Evolutionary conservation across 306 rosid genomes (phyloP).

Genomic region (Nissolia schottii): DNA sequence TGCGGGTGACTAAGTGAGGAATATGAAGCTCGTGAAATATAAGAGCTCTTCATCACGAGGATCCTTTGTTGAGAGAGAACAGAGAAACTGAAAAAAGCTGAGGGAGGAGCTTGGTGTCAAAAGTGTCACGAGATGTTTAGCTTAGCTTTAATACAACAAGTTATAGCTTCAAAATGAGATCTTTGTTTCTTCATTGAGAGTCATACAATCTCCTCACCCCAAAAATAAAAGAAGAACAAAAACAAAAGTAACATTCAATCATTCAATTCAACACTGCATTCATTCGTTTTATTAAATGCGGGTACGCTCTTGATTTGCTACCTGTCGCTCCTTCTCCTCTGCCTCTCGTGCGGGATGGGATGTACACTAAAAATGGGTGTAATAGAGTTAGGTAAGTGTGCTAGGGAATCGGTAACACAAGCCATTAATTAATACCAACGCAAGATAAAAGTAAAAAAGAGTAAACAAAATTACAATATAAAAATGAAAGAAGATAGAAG

Average conservation of each 20-base stretch:
- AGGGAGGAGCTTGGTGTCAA: slow-evolving; percentile 37
- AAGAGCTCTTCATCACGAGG: slow-evolving; percentile 99
- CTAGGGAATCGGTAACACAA: background rate
- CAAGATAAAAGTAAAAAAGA: background rate
- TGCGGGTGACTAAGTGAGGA: slow-evolving; percentile 23
- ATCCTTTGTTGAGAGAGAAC: slow-evolving; percentile 46
- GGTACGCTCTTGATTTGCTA: background rate
- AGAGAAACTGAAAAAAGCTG: slow-evolving; percentile 7
- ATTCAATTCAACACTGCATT: background rate
- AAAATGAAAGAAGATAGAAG: background rate
- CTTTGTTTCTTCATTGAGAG: slow-evolving; percentile 5
- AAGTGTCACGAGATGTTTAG: slow-evolving; percentile 79
- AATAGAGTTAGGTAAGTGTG: too few species aligned
- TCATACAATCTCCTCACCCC: too few species aligned
- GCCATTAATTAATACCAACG: too few species aligned
- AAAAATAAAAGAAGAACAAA: background rate
- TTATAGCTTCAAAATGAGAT: slow-evolving; percentile 34
- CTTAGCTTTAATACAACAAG: slow-evolving; percentile 40
- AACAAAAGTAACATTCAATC: background rate
- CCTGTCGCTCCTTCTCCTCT: slow-evolving; percentile 23
- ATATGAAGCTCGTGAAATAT: slow-evolving; percentile 79
- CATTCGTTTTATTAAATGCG: slow-evolving; percentile 16
- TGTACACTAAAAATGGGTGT: too few species aligned
- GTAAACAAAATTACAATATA: too few species aligned
- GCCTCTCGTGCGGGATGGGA: slow-evolving; percentile 7